phyloP scores from a whole-genome alignment of 2,329 filamentous ascomycete genomes.

The Cadophora sp. region DNA sequence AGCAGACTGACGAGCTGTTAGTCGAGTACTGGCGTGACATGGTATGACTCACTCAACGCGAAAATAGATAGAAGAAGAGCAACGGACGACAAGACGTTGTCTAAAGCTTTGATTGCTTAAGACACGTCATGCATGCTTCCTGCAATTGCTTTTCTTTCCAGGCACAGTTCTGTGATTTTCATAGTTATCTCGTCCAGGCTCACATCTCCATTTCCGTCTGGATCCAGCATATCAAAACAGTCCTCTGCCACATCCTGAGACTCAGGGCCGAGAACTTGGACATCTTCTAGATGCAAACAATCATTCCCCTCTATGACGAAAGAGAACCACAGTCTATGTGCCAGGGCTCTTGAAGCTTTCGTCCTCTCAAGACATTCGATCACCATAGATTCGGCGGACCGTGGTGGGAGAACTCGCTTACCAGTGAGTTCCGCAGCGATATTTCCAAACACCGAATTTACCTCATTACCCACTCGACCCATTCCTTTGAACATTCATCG shows the following conservation, averaged over 20 bases:
- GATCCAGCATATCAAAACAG: constrained; percentile 25
- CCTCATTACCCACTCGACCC: constrained; percentile 15
- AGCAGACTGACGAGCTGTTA: constrained; percentile 19
- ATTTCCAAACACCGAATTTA: constrained; percentile 25
- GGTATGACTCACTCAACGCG: constrained; percentile 17
- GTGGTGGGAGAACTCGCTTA: constrained; percentile 11
- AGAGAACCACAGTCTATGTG: constrained; percentile 21
- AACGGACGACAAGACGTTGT: constrained; percentile 21
- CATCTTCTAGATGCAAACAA: too few species aligned
- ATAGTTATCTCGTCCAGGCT: constrained; percentile 24
- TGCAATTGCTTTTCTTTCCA: constrained; percentile 20
- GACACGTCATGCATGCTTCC: constrained; percentile 28
- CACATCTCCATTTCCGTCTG: constrained; percentile 26
- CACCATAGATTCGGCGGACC: constrained; percentile 18
- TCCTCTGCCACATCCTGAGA: constrained; percentile 15
- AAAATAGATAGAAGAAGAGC: constrained; percentile 24
- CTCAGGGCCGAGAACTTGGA: too few species aligned
- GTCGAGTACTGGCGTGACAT: neutral
- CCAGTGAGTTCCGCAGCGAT: constrained; percentile 25
- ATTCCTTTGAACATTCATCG: constrained; percentile 9
- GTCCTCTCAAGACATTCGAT: constrained; percentile 18
- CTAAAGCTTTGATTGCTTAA: constrained; percentile 26
- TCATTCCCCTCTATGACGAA: too few species aligned
- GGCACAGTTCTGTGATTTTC: constrained; percentile 1
- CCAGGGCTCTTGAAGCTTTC: constrained; percentile 21